Percentiles rank a stretch among this genome's conserved stretches.
phyloP scores from a whole-genome alignment of 768 basidiomycete species.

The Steccherinum ochraceum region DNA sequence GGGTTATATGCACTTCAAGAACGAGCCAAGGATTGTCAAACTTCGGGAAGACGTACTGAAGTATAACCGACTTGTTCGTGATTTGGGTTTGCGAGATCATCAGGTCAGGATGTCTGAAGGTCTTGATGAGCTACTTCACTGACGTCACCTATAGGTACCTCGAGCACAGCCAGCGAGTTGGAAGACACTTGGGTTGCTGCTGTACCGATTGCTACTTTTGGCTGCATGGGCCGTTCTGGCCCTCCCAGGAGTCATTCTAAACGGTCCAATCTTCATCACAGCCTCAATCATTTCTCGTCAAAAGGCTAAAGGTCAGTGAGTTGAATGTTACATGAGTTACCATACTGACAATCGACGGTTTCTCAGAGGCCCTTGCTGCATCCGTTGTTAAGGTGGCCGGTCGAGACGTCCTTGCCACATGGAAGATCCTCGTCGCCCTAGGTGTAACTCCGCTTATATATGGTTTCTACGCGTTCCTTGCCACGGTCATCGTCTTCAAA shows the following conservation, averaged over 20 bases:
- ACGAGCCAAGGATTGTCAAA: slow-evolving; percentile 83
- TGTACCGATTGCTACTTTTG: slow-evolving; percentile 76
- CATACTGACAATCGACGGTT: background rate
- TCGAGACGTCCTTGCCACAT: slow-evolving; percentile 95
- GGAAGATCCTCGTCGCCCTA: slow-evolving; percentile 94
- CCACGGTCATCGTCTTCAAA: slow-evolving; percentile 65
- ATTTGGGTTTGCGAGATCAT: slow-evolving; percentile 90
- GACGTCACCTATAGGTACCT: slow-evolving; percentile 60
- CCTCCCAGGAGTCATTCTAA: slow-evolving; percentile 85
- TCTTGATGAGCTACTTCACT: background rate
- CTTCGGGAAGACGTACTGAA: slow-evolving; percentile 75
- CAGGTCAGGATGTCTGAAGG: slow-evolving; percentile 71
- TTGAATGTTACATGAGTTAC: slow-evolving; percentile 1
- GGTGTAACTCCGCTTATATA: slow-evolving; percentile 88
- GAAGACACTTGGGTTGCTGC: slow-evolving; percentile 79
- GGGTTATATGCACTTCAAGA: slow-evolving; percentile 88
- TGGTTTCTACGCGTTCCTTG: slow-evolving; percentile 73
- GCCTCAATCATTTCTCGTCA: slow-evolving; percentile 82
- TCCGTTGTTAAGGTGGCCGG: slow-evolving; percentile 93
- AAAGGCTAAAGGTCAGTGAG: slow-evolving; percentile 85
- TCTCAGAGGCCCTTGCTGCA: slow-evolving; percentile 86
- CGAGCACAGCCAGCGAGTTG: slow-evolving; percentile 78
- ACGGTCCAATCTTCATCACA: slow-evolving; percentile 88
- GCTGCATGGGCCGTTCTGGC: slow-evolving; percentile 78
- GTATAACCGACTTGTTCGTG: slow-evolving; percentile 83